phyloP scores from a whole-genome alignment of 2,329 filamentous ascomycete species.

The Diatrype stigma region DNA sequence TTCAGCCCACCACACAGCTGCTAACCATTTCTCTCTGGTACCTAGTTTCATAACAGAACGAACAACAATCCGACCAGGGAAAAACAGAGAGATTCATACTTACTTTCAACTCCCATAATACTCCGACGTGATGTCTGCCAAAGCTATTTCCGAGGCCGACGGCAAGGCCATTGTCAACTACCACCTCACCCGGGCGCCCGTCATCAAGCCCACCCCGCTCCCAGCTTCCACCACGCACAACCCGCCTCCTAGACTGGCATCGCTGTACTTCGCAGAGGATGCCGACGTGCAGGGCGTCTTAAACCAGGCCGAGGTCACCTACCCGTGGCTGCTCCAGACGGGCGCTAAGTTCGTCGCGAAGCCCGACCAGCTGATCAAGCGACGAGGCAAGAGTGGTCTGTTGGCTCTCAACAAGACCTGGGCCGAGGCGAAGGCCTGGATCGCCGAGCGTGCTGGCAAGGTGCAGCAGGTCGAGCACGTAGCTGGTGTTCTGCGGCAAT shows the following conservation, averaged over 20 bases:
- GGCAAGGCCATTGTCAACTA: slow-evolving; percentile 99
- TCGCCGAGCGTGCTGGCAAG: slow-evolving; percentile 89
- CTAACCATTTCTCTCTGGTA: slow-evolving; percentile 15
- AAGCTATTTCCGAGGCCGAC: slow-evolving; percentile 97
- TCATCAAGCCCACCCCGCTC: slow-evolving; percentile 97
- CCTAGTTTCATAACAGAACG: slow-evolving; percentile 8
- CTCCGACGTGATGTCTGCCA: slow-evolving; percentile 72
- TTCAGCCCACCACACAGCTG: slow-evolving; percentile 1
- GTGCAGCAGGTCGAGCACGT: slow-evolving; percentile 88
- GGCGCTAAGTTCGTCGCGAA: slow-evolving; percentile 96
- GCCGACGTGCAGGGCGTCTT: slow-evolving; percentile 78
- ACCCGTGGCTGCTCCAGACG: slow-evolving; percentile 84
- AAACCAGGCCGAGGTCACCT: slow-evolving; percentile 92
- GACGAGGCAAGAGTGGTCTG: slow-evolving; percentile 97
- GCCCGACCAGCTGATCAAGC: slow-evolving; percentile 99
- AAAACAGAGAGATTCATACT: slow-evolving; percentile 17
- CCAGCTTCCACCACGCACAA: slow-evolving; percentile 84
- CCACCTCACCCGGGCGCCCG: slow-evolving; percentile 93
- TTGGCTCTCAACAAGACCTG: slow-evolving; percentile 96
- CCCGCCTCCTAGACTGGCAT: slow-evolving; percentile 82
- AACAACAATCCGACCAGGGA: slow-evolving; percentile 2
- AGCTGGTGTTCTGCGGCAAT: slow-evolving; percentile 83
- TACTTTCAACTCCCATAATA: slow-evolving; percentile 18
- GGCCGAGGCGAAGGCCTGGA: slow-evolving; percentile 90
- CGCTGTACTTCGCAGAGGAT: slow-evolving; percentile 89